Base-by-base conservation (phyloP, 2,329 filamentous ascomycete species). In the Clarireedia homoeocarpa region DNA sequence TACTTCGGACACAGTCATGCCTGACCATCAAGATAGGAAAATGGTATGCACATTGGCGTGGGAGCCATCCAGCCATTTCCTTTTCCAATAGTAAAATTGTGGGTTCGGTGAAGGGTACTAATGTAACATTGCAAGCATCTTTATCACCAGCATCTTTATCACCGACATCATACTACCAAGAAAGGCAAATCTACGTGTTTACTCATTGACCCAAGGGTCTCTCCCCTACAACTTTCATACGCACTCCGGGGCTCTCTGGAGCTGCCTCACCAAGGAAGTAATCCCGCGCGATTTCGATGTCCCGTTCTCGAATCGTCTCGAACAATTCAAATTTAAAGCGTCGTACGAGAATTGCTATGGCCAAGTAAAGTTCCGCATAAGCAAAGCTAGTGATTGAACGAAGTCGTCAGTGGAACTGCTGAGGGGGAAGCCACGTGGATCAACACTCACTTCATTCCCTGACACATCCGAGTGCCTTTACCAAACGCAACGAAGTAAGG, bases 401-500 rank as follows among this genome's bases (percentile, higher is more conserved):
- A 34, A 36, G 20, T 46, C 26, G 2, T 48, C 9, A 51, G 40
- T n/a, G 24, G n/a, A 26, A 26, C 36, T 12, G 15, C 23, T 34
- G 34, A 17, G 9, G n/a, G 5, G 7, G 10, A 7, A 14, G 4
- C 26, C 24, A 15, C 10, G n/a, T 12, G 38, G 17, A 23, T 20
- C 7, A 20, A 15, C 4, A 55, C 56, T 51, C 54, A 55, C 56
- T 57, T 51, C 23, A 59, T 61, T 12, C 74, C 74, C 4, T 75
- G 65, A 57, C 74, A 76, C n/a, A 64, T 65, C 3, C 74, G 62
- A 4, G 68, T 66, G 0, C 72, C 74, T 48, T 71, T 73, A 5
- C 69, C 71, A 60, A 76, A 76, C 0, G 71, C 52, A n/a, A 75
- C 64, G 54, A 75, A 70, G 40, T 65, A 68, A 15, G 45, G 36